Percentiles rank a stretch among this genome's conserved stretches.
These are phyloP conservation scores for Ophiognomonia clavigignenti-juglandacearum DNA, from an alignment of 2,329 filamentous ascomycete genomes.

Conservation along the genomic window DNA sequence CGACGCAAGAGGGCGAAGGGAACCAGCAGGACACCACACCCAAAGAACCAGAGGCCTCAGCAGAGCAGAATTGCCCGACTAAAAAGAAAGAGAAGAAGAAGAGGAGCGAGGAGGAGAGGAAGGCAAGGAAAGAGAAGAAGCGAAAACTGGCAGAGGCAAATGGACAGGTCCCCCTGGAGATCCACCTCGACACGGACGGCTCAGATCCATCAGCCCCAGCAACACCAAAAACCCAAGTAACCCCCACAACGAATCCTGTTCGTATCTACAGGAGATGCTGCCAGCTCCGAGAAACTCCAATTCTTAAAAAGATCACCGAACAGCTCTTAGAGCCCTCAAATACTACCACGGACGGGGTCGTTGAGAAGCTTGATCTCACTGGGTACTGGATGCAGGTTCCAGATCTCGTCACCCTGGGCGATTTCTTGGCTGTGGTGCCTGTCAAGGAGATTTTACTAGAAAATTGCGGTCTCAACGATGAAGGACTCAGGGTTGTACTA, in stretches of 20 bases:
- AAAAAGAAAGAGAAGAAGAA: constrained; percentile 97
- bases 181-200: constrained; percentile 66
- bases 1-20: constrained; percentile 29
- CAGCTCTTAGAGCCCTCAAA: constrained; percentile 73
- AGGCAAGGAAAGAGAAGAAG: constrained; percentile 87
- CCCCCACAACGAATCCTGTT: constrained; percentile 84
- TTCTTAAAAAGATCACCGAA: constrained; percentile 86
- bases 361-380: constrained; percentile 77
- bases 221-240: constrained; percentile 51
- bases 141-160: constrained; percentile 81
- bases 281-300: constrained; percentile 86
- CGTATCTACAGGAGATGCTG: constrained; percentile 93
- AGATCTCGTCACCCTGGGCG: constrained; percentile 82
- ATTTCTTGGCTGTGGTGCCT: constrained; percentile 91
- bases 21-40: constrained; percentile 16
- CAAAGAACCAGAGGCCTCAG: constrained; percentile 1
- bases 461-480: constrained; percentile 81
- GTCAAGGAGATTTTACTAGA: constrained; percentile 82
- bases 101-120: constrained; percentile 85
- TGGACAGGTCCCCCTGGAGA: constrained; percentile 78
- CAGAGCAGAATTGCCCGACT: constrained; percentile 25
- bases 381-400: constrained; percentile 78
- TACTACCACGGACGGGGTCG: constrained; percentile 63
- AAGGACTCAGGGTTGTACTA: constrained; percentile 79
- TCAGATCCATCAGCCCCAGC: constrained; percentile 28